These are phyloP conservation scores for Fusarium anthophilum DNA, from an alignment of 2,329 filamentous ascomycete genomes.

Conservation along the genomic window DNA sequence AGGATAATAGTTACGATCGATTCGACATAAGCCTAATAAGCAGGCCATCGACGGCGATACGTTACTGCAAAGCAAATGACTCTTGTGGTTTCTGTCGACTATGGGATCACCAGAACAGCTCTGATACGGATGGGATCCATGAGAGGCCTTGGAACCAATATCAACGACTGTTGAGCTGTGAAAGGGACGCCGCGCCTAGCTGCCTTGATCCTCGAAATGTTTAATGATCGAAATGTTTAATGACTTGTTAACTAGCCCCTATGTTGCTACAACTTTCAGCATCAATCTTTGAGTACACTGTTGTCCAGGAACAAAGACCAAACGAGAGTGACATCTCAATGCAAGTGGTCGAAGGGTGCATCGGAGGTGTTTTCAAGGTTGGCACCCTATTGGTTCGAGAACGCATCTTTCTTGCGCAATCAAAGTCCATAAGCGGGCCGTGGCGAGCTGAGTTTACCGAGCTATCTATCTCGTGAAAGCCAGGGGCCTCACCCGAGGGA, in stretches of 20 bases:
- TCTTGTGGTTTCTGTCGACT: neutral
- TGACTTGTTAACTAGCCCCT: neutral
- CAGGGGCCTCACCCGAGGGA: neutral
- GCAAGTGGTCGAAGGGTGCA: constrained; percentile 15
- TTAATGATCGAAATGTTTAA: neutral
- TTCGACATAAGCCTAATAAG: neutral
- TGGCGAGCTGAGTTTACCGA: constrained; percentile 26
- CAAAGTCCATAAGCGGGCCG: constrained; percentile 28
- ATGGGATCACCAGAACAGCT: neutral
- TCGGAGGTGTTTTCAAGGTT: constrained; percentile 17
- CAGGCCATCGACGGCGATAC: neutral
- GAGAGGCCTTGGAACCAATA: neutral
- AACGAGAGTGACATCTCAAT: constrained; percentile 1
- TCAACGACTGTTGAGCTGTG: neutral
- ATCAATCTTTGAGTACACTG: neutral
- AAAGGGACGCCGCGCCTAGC: neutral
- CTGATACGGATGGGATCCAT: neutral
- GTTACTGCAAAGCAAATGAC: neutral
- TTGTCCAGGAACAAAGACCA: constrained; percentile 24
- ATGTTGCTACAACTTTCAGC: neutral
- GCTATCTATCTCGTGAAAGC: constrained; percentile 16
- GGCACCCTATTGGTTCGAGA: constrained; percentile 17
- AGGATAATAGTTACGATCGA: neutral
- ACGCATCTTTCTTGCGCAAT: neutral
- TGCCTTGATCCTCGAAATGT: neutral